phyloP scores from a whole-genome alignment of 768 basidiomycete genomes.

The Agaricus subrufescens region DNA sequence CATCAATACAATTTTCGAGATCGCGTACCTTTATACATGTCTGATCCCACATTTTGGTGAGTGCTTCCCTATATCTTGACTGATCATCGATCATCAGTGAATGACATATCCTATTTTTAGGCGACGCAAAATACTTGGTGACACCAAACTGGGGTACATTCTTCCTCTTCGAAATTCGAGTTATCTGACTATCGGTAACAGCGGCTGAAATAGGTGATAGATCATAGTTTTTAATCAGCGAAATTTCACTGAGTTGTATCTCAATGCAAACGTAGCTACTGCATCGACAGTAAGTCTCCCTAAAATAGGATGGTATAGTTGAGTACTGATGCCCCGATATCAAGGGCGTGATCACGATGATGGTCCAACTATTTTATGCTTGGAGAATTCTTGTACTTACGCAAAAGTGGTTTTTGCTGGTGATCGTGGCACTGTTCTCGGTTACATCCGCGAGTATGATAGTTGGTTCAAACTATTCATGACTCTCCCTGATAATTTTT shows the following conservation, averaged over 20 bases:
- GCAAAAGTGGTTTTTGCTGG: slow-evolving; percentile 14
- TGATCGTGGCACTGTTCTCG: slow-evolving; percentile 13
- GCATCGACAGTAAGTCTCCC: no score
- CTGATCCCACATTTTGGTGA: slow-evolving; percentile 44
- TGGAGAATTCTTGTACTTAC: slow-evolving; percentile 27
- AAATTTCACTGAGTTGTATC: no score
- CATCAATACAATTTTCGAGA: slow-evolving; percentile 38
- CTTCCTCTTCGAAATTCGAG: no score
- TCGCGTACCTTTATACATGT: slow-evolving; percentile 39
- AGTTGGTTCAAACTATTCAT: no score
- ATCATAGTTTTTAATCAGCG: no score
- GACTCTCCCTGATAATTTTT: neutral
- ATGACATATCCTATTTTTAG: slow-evolving; percentile 4
- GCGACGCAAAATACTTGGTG: slow-evolving; percentile 11
- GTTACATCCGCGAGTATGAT: slow-evolving; percentile 16
- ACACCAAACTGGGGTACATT: slow-evolving; percentile 4
- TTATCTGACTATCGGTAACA: no score
- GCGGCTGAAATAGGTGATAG: no score
- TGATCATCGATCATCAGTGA: neutral
- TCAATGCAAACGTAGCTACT: no score
- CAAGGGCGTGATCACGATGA: slow-evolving; percentile 38
- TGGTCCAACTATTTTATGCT: slow-evolving; percentile 46
- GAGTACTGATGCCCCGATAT: no score
- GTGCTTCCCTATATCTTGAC: neutral
- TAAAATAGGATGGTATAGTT: no score